These are phyloP conservation scores for Nakazawaea siamensis DNA, from an alignment of 805 yeast genomes.

Conservation along the genomic window DNA sequence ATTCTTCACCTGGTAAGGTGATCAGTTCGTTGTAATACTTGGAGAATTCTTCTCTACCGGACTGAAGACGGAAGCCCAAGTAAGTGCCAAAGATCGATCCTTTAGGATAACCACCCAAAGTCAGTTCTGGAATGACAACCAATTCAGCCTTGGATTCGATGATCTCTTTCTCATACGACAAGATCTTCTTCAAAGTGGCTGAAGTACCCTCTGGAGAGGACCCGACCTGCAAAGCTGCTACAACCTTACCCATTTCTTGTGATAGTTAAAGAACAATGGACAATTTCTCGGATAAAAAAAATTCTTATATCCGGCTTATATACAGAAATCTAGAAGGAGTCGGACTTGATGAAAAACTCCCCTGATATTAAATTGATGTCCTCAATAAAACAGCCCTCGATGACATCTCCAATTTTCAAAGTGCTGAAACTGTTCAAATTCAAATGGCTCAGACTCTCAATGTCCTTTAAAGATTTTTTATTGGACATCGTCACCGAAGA, in stretches of 20 bases:
- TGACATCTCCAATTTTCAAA: constrained; percentile 35
- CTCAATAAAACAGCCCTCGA: constrained; percentile 29
- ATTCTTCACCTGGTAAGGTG: constrained; percentile 27
- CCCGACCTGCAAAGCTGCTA: constrained; percentile 37
- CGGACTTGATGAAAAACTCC: constrained; percentile 23
- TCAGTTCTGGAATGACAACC: constrained; percentile 38
- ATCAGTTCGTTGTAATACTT: constrained; percentile 27
- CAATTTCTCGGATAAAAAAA: too few species aligned
- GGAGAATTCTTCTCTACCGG: constrained; percentile 32
- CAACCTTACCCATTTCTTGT: constrained; percentile 15
- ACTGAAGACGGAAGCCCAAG: constrained; percentile 31
- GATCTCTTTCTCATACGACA: constrained; percentile 28
- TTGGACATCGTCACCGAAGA: constrained; percentile 12
- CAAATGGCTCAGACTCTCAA: constrained; percentile 18
- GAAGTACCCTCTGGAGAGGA: constrained; percentile 28
- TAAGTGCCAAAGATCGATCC: constrained; percentile 34
- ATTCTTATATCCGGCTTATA: too few species aligned
- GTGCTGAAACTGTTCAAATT: constrained; percentile 14
- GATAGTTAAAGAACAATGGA: background rate
- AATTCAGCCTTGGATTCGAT: constrained; percentile 23
- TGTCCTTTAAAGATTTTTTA: constrained; percentile 6
- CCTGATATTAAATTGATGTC: constrained; percentile 38
- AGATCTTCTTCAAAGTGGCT: constrained; percentile 27
- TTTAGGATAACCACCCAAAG: constrained; percentile 39
- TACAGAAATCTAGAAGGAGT: too few species aligned